Percentiles rank a stretch among this genome's conserved stretches.
phyloP scores from a whole-genome alignment of 192 early-diverging fungal genomes.

The Blastocladiella britannica region DNA sequence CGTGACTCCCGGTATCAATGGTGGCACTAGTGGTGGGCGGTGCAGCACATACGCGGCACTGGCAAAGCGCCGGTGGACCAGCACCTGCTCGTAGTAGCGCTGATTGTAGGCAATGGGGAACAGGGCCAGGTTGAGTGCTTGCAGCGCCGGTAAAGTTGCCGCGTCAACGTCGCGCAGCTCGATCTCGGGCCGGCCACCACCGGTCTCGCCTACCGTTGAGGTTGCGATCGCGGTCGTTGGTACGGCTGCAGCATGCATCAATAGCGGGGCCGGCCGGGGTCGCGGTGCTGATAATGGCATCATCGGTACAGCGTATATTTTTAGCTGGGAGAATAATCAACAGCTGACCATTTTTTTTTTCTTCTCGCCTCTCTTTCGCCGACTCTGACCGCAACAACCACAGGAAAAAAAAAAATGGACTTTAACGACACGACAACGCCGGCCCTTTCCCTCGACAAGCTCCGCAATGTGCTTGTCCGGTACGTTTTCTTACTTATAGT shows the following conservation, averaged over 20 bases:
- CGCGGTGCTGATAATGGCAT: background rate
- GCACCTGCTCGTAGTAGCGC: conserved; percentile 57
- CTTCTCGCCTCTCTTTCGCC: background rate
- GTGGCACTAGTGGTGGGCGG: too few relatives aligned
- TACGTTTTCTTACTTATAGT: too few relatives aligned
- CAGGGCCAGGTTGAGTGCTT: conserved; percentile 48
- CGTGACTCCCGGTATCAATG: too few relatives aligned
- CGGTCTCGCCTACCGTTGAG: too few relatives aligned
- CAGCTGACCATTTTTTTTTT: background rate
- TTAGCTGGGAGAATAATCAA: background rate
- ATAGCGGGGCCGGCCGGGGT: background rate
- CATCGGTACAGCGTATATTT: background rate
- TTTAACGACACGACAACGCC: too few relatives aligned
- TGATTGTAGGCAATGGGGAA: conserved; percentile 74
- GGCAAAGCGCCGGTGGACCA: conserved; percentile 15
- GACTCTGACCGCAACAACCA: background rate
- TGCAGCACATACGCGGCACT: background rate
- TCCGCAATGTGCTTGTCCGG: background rate
- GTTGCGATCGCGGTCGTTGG: too few relatives aligned
- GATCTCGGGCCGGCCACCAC: background rate
- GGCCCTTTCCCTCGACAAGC: background rate
- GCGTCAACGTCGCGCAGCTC: conserved; percentile 12
- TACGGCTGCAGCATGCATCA: background rate
- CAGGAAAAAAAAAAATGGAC: background rate
- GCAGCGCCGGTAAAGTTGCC: conserved; percentile 45